Percentiles rank a stretch among this genome's conserved stretches.
Conservation (phyloP, 2,329 filamentous ascomycete genomes). For the Sporothrix globosa region DNA sequence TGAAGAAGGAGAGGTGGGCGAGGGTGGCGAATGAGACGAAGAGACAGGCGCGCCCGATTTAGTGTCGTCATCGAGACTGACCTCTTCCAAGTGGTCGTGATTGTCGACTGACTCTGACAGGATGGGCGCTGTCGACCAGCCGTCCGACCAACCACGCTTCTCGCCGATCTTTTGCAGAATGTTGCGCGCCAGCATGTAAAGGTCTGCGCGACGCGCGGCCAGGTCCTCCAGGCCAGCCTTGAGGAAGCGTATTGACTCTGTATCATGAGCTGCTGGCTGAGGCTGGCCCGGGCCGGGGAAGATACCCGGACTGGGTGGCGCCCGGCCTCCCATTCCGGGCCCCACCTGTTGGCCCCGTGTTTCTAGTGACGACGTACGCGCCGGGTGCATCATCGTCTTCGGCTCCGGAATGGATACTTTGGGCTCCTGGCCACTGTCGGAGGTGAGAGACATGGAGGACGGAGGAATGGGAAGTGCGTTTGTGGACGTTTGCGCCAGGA, state of each 20-base stretch:
- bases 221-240: slow-evolving; percentile 76
- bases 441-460: slow-evolving; percentile 52
- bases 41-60: background rate
- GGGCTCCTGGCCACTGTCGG: slow-evolving; percentile 56
- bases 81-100: slow-evolving; percentile 58
- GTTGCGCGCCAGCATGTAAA: slow-evolving; percentile 78
- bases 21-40: background rate
- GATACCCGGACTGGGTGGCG: slow-evolving; percentile 52
- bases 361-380: slow-evolving; percentile 64
- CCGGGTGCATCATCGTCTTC: slow-evolving; percentile 72
- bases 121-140: slow-evolving; percentile 64
- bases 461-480: slow-evolving; percentile 68
- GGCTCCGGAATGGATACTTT: slow-evolving; percentile 67
- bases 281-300: slow-evolving; percentile 56
- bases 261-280: slow-evolving; percentile 44
- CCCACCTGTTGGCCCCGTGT: slow-evolving; percentile 45
- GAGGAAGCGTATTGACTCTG: slow-evolving; percentile 53
- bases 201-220: slow-evolving; percentile 78
- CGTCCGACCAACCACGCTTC: slow-evolving; percentile 73
- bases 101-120: slow-evolving; percentile 50
- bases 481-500: slow-evolving; percentile 74
- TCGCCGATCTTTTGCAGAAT: slow-evolving; percentile 75
- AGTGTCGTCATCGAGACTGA: slow-evolving; percentile 54
- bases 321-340: slow-evolving; percentile 37
- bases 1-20: background rate